Evolutionary conservation across 192 early-diverging fungal genomes (phyloP).

Genomic region (Dispira simplex): DNA sequence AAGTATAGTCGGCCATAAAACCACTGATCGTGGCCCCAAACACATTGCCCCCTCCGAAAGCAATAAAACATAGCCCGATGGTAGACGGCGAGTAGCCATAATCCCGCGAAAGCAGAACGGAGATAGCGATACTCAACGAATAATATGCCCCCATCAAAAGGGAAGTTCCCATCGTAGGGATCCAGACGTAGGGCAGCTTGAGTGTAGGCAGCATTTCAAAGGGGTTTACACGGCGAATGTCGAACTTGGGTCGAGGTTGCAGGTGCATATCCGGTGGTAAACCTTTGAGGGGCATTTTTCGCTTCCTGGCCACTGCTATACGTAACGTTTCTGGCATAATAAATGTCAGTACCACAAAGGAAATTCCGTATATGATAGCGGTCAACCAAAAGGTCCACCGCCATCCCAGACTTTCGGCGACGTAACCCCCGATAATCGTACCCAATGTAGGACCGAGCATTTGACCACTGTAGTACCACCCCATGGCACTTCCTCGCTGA

Average conservation of each 20-base stretch:
- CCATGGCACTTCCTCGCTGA: conserved; percentile 35
- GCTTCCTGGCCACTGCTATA: conserved; percentile 16
- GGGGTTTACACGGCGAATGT: conserved; percentile 12
- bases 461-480: conserved; percentile 30
- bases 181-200: conserved; percentile 6
- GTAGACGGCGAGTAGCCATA: conserved; percentile 25
- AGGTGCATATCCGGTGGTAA: conserved; percentile 15
- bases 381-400: conserved; percentile 42
- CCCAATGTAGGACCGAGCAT: conserved; percentile 34
- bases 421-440: conserved; percentile 34
- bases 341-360: conserved; percentile 29
- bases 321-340: conserved; percentile 43
- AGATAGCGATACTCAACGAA: conserved; percentile 24
- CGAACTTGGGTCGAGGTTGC: conserved; percentile 2
- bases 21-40: conserved; percentile 26
- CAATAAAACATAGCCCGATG: conserved; percentile 30
- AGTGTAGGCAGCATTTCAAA: conserved; percentile 8
- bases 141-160: conserved; percentile 34
- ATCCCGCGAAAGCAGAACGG: conserved; percentile 22
- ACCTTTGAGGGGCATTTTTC: conserved; percentile 20
- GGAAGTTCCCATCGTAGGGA: conserved; percentile 21
- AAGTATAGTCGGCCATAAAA: conserved; percentile 17
- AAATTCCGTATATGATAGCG: conserved; percentile 31
- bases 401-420: conserved; percentile 30
- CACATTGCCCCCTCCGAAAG: conserved; percentile 28